Conservation (phyloP, 495 filamentous ascomycete species). For the Penicillium verhagenii region DNA sequence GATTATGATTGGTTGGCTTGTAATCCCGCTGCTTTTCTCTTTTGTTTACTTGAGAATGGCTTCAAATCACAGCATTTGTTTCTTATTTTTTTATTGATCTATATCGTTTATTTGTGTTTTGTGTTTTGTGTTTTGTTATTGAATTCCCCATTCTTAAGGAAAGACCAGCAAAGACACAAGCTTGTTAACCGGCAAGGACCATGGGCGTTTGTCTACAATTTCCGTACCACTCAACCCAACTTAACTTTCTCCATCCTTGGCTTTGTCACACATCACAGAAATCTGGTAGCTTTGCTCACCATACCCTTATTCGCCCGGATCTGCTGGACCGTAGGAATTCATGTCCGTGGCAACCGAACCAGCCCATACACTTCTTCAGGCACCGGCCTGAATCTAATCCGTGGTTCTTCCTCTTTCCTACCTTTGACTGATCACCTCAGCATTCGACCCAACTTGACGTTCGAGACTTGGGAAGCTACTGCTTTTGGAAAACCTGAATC, state of each 20-base stretch:
- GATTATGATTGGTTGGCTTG: slow-evolving; percentile 18
- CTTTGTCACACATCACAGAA: slow-evolving; percentile 11
- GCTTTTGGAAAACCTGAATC: not conserved
- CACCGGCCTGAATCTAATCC: slow-evolving; percentile 17
- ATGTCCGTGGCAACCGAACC: slow-evolving; percentile 31
- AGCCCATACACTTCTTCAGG: slow-evolving; percentile 22
- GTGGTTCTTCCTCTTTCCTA: slow-evolving; percentile 18
- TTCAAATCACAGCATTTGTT: too few relatives aligned
- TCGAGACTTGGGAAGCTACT: slow-evolving; percentile 9
- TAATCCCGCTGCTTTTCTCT: slow-evolving; percentile 14
- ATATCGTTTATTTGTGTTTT: too few relatives aligned
- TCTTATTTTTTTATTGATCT: slow-evolving; percentile 12
- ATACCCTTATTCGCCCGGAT: slow-evolving; percentile 25
- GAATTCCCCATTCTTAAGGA: not conserved
- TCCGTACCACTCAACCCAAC: not conserved
- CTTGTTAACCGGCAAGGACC: not conserved
- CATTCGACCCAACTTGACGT: slow-evolving; percentile 12
- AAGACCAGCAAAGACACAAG: too few relatives aligned
- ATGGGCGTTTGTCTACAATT: slow-evolving; percentile 5
- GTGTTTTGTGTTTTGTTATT: not conserved
- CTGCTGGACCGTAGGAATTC: slow-evolving; percentile 33
- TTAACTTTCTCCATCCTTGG: slow-evolving; percentile 1
- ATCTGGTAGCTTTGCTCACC: slow-evolving; percentile 1
- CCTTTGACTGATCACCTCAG: not conserved
- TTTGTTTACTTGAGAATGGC: too few relatives aligned